Base-by-base conservation (phyloP, 768 basidiomycete species). In the Phlegmacium glaucopus region DNA sequence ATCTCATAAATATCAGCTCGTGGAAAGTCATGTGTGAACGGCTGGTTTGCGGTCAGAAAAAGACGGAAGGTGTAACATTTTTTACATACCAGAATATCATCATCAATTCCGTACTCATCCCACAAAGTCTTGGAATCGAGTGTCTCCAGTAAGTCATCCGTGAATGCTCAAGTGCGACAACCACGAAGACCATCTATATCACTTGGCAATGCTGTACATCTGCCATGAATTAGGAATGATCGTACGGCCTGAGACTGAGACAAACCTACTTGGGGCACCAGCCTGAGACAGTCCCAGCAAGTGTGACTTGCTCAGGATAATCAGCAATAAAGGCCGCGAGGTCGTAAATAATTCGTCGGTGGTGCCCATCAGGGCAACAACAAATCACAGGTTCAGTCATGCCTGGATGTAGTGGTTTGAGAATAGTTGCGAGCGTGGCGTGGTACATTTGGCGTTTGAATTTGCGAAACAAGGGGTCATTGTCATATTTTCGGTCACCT, bases 401-500 rank as follows among this genome's bases (percentile, higher is more conserved):
- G 1, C 32, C 53, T 0, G 53, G 55, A 22, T 50, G 45, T 0
- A 71, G 49, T 1, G 58, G 45, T 9, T 53, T 3, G 27, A 69
- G 44, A 16, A 65, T 63, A 1, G 25, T 28, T 2, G 52, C 25
- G 1, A 71, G 35, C 0, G 63, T 65, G 1, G 44, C 38, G 44
- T 73, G 68, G 36, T 62, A 67, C 0, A 72, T 51, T 18, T 68
- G 62, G 1, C 56, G 47, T 0, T 47, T 43, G 32, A 72, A 72
- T 6, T 53, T 54, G 1, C 57, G 57, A 42, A 63, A 67, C 4
- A 43, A 50, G 18, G 30, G 36, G 39, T 47, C 45, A 36, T 57
- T 49, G 4, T 49, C 38, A 45, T 61, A 22, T 30, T 34, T 26
- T 3, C 32, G 39, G 4, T 51, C 44, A 15, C 27, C 22, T 26